phyloP scores from a whole-genome alignment of 495 filamentous ascomycete genomes.

The Aspergillus indologenus region DNA sequence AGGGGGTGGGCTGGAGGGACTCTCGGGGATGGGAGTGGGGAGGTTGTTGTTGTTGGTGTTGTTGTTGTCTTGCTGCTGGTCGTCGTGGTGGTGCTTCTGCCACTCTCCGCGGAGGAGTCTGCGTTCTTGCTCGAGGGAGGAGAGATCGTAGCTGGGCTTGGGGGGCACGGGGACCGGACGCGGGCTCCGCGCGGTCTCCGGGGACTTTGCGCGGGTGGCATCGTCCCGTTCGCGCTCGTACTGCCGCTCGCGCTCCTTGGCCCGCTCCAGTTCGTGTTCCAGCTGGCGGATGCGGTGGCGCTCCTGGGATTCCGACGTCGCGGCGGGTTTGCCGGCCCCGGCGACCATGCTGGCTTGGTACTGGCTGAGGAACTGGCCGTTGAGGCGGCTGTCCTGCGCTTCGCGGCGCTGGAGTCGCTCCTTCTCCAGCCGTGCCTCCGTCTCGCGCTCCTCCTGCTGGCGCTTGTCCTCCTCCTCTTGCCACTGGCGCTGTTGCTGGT shows the following conservation, averaged over 20 bases:
- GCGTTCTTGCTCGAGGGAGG: conserved; percentile 71
- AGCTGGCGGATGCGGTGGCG: conserved; percentile 73
- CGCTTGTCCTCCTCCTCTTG: conserved; percentile 75
- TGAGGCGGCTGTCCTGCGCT: conserved; percentile 62
- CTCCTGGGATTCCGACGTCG: conserved; percentile 40
- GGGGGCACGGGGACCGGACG: conserved; percentile 48
- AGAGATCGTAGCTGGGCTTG: conserved; percentile 59
- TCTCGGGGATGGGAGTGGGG: conserved; percentile 13
- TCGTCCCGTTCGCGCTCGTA: conserved; percentile 80
- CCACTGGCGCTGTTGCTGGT: conserved; percentile 81
- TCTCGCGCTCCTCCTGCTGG: conserved; percentile 68
- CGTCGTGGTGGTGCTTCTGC: conserved; percentile 52
- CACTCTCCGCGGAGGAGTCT: conserved; percentile 70
- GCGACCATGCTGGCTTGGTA: conserved; percentile 64
- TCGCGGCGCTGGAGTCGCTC: conserved; percentile 62
- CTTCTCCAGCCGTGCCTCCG: conserved; percentile 60
- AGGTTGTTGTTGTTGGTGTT: no score
- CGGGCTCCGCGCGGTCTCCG: conserved; percentile 29
- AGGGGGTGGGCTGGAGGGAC: conserved; percentile 19
- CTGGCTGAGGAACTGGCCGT: conserved; percentile 82
- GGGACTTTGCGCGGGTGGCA: conserved; percentile 31
- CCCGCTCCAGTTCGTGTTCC: conserved; percentile 79
- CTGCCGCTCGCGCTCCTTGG: conserved; percentile 78
- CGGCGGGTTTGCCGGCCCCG: conserved; percentile 8
- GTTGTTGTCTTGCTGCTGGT: conserved; percentile 21